Base-by-base conservation (phyloP, 2,329 filamentous ascomycete species). In the Hymenotorrendiella dingleyae region DNA sequence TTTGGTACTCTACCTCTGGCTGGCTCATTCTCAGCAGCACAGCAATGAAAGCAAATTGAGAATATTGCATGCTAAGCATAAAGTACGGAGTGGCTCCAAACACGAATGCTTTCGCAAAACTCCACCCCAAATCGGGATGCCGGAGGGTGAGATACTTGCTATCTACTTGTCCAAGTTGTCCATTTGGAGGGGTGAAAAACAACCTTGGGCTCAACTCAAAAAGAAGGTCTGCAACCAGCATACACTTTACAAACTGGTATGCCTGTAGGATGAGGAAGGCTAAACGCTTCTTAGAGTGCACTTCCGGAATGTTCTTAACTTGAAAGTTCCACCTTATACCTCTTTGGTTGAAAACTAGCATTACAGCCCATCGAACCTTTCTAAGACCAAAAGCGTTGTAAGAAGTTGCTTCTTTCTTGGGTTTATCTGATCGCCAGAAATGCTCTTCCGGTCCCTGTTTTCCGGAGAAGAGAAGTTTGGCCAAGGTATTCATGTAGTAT, bases 271-370 rank as follows among this genome's bases (percentile, higher is more conserved):
- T 6, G 16, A 28, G 24, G 14, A 22, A 22, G 4, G 16, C 5
- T 4, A 16, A 6, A 6, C 35, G 23, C 17, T 12, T 12, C 32
- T 11, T 21, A 29, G 10, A 14, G 7, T 16, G 16, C 19, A 16
- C 9, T 17, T 21, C 6, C 9, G 35, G 35, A 11, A 39, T 22
- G 22, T 44, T 39, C 17, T 44, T 44, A 9, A 44, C 28, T 19
- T 44, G 27, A 22, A 19, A 16, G 17, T 40, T 44, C 42, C 42
- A 44, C 4, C 36, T 11, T 27, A 44, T 29, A 11, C 42, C 42
- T 4, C 42, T 17, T 20, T 19, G 27, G 21, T 44, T 44, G 12
- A 44, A 20, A 7, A 44, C 28, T 3, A 44, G 35, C n/a, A 22
- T 17, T 3, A 28, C 16, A 4, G 35, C 42, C 42, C 35, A 39